A percentile compares a stretch with the other conserved stretches of the same genome.
phyloP scores from a whole-genome alignment of 148 eudicot species.

The Rhododendron williamsianum region DNA sequence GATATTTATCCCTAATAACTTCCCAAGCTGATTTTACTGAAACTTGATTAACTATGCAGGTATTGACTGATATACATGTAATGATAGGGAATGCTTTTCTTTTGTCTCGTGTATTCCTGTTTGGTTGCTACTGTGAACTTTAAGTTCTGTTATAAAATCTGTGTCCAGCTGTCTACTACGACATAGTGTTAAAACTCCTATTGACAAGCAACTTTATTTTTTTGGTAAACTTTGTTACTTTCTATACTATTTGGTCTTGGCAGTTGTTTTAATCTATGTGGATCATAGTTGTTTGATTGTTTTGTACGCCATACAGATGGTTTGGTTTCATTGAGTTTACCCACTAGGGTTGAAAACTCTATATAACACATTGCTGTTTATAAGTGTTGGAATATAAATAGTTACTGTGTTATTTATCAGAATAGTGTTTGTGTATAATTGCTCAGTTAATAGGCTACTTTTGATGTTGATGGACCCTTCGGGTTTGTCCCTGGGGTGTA shows the following conservation, averaged over 20 bases:
- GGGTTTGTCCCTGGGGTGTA: slow-evolving; percentile 1
- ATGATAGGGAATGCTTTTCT: neutral
- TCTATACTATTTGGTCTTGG: neutral
- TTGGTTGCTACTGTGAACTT: neutral
- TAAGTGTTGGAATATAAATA: neutral
- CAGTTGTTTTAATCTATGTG: neutral
- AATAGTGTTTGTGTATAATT: neutral
- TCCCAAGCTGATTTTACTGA: neutral
- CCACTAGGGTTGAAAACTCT: neutral
- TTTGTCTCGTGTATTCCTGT: neutral
- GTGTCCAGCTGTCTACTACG: neutral
- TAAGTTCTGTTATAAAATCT: neutral
- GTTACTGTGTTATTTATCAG: neutral
- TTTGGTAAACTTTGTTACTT: neutral
- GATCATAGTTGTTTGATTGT: neutral
- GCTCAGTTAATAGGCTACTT: neutral
- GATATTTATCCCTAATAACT: too few species aligned
- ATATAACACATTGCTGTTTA: neutral
- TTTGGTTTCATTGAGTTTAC: neutral
- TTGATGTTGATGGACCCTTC: neutral
- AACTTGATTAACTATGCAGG: neutral
- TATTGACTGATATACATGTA: neutral
- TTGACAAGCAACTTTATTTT: neutral
- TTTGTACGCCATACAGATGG: neutral
- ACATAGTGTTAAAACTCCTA: neutral